Evolutionary conservation across 768 basidiomycete genomes (phyloP).

Genomic region (Suillus alpinus): DNA sequence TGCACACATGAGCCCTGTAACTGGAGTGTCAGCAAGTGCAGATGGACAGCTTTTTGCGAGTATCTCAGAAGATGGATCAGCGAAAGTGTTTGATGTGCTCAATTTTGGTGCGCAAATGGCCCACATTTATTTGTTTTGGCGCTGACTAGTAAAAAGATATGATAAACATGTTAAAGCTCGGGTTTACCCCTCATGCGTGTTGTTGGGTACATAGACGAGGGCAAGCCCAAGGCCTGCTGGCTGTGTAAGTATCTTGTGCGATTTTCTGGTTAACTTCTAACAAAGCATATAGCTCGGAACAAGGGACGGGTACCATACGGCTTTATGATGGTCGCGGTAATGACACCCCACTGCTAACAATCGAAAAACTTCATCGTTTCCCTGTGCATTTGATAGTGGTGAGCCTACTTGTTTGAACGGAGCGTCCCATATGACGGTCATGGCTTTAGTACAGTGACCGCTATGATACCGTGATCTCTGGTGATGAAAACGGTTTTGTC

Average conservation of each 20-base stretch:
- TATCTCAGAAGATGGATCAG: slow-evolving; percentile 86
- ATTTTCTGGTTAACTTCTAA: slow-evolving; percentile 12
- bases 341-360: slow-evolving; percentile 70
- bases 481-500: slow-evolving; percentile 91
- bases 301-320: slow-evolving; percentile 67
- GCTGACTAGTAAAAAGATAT: slow-evolving; percentile 60
- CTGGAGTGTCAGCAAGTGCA: slow-evolving; percentile 79
- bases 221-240: slow-evolving; percentile 83
- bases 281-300: slow-evolving; percentile 64
- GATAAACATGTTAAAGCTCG: slow-evolving; percentile 96
- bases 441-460: slow-evolving; percentile 76
- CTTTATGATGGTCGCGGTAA: slow-evolving; percentile 93
- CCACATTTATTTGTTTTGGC: background rate
- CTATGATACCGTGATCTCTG: slow-evolving; percentile 89
- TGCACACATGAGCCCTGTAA: slow-evolving; percentile 79
- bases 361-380: slow-evolving; percentile 77
- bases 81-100: slow-evolving; percentile 95
- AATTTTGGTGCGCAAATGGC: slow-evolving; percentile 80
- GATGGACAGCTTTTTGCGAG: slow-evolving; percentile 93
- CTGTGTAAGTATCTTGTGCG: slow-evolving; percentile 59
- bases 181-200: slow-evolving; percentile 80
- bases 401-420: slow-evolving; percentile 27
- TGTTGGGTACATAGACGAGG: slow-evolving; percentile 95
- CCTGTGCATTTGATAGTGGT: slow-evolving; percentile 93
- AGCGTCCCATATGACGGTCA: background rate